Base-by-base conservation (phyloP, 2,329 filamentous ascomycete species). In the Botrytis hyacinthi region DNA sequence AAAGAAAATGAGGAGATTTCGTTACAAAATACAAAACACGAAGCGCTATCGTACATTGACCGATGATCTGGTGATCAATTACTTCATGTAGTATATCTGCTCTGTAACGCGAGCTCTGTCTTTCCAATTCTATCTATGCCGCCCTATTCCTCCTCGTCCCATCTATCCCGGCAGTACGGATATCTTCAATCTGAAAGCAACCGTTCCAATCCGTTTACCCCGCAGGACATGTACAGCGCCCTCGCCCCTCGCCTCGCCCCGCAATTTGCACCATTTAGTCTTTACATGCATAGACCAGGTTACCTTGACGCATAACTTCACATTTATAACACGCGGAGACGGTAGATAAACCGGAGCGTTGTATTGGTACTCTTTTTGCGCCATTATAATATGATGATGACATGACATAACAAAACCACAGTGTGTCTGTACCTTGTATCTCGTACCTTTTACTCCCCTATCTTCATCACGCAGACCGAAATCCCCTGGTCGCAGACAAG, bases 1-100 rank as follows among this genome's bases (percentile, higher is more conserved):
- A 26, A 37, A n/a, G 12, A 51, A 48, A 51, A 12, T 16, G 20
- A 51, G 35, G 1, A 37, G 22, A 35, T 16, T 48, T 42, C 12
- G 62, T 65, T 18, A 48, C 42, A 66, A 35, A 48, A 66, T 18
- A 48, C 42, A 66, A 35, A 48, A 66, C 44, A 35, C 29, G 3
- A 51, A 35, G 51, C 65, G 65, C 44, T 44, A 32, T 26, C 65
- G 5, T 67, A 51, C 46, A 37, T 67, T 40, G 65, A 67, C 14
- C 32, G 65, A 40, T n/a, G 65, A 67, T 67, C 65, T 54, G 65
- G 32, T 67, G 65, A 67, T 67, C 46, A 62, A 67, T 40, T 40
- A n/a, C 46, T 40, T 20, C 14, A 51, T 40, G 32, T 29, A 51
- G 22, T 0, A 51, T 48, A 10, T 48, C 44, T n/a, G 44, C 16